Evolutionary conservation across 257 asterid genomes (phyloP), one percentile per base, ranked within the genome.

Genomic region (Nicotiana obtusifolia): DNA sequence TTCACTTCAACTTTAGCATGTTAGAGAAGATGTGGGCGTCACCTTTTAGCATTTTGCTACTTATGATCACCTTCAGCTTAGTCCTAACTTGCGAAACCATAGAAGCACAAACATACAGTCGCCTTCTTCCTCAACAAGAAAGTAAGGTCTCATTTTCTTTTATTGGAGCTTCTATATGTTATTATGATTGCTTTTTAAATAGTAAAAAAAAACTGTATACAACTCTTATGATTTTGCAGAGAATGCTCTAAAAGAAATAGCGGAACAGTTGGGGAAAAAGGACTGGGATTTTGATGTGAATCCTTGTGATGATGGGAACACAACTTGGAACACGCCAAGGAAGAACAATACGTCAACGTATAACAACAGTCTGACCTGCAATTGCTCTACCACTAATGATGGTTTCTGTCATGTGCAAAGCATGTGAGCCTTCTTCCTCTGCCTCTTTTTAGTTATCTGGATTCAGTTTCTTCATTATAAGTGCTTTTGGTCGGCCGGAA

Each of bases 231-330:
- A 22, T 77, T 10, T 19, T 68, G 54, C 26, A 85, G 88, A 69
- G 37, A 35, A 60, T 13, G 82, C 84, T 69, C 57, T 85, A 17
- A 14, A 44, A 49, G 56, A 78, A 73, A 85, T 85, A 26, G 88
- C 52, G 8, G 52, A 66, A 5, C 60, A 57, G 15, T n/a, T 85
- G 14, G 83, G 84, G 59, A 85, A 85, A 82, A 61, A 0, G 20
- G 75, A 73, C 20, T 85, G 88, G 88, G 35, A 85, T 71, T 85
- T 85, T n/a, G 17, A 11, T 64, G 61, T 41, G 7, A 82, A 85
- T 85, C 84, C 88, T 17, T 80, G 84, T 49, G 67, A 62, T 28
- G 67, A 17, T 28, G 75, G 65, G 5, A 1, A 7, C 22, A 20
- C 6, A 5, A 76, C 20, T 47, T 84, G 87, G 87, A 20, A 0